A percentile compares a stretch with the other conserved stretches of the same genome.
phyloP scores from a whole-genome alignment of 306 rosid genomes.

The Pyrus betulifolia region DNA sequence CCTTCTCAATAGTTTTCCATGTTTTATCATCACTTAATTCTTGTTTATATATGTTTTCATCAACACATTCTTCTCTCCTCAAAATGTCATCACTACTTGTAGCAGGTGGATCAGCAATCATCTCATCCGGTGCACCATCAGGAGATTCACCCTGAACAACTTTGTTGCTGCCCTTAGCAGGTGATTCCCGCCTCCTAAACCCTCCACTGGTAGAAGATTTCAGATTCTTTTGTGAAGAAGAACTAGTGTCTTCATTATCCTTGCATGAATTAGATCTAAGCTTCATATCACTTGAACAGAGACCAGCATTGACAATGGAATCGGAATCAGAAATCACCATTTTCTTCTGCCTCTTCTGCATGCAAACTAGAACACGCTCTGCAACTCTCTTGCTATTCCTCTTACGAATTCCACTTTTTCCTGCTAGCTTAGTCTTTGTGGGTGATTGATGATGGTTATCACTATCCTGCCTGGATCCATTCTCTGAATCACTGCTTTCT shows the following conservation, averaged over 20 bases:
- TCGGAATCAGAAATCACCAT: slow-evolving; percentile 66
- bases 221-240: slow-evolving; percentile 34
- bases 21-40: slow-evolving; percentile 53
- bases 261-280: slow-evolving; percentile 33
- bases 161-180: slow-evolving; percentile 23
- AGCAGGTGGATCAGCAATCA: slow-evolving; percentile 42
- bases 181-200: slow-evolving; percentile 38
- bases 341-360: slow-evolving; percentile 92
- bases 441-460: slow-evolving; percentile 42
- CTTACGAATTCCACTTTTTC: slow-evolving; percentile 53
- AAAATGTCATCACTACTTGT: slow-evolving; percentile 54
- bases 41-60: slow-evolving; percentile 62
- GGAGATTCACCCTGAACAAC: slow-evolving; percentile 44
- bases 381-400: slow-evolving; percentile 97
- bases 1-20: slow-evolving; percentile 84
- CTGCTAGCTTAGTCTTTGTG: slow-evolving; percentile 48
- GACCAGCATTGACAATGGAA: slow-evolving; percentile 57
- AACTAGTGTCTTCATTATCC: slow-evolving; percentile 37
- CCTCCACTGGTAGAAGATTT: slow-evolving; percentile 29
- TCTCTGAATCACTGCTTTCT: slow-evolving; percentile 95
- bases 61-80: slow-evolving; percentile 65
- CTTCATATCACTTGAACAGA: slow-evolving; percentile 36
- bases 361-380: slow-evolving; percentile 74
- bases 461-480: slow-evolving; percentile 60
- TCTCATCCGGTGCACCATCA: slow-evolving; percentile 52